Evolutionary conservation across 345 rosid genomes (phyloP).

Genomic region (Rhodomyrtus tomentosa): DNA sequence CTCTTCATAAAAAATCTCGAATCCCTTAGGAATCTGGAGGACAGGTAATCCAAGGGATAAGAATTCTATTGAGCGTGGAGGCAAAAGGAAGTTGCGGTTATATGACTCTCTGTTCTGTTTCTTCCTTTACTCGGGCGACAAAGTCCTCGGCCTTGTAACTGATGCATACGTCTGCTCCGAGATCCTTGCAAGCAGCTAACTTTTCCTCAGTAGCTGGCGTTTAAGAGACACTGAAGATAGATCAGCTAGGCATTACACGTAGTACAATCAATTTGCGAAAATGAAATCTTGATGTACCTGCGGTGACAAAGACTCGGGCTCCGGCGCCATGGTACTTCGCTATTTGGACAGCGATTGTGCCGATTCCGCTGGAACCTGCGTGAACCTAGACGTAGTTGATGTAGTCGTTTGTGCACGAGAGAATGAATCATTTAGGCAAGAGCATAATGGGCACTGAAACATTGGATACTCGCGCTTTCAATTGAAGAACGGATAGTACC

Average conservation of each 20-base stretch:
- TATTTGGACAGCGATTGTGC: slow-evolving; percentile 78
- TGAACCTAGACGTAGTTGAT: slow-evolving; percentile 34
- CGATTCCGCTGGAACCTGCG: slow-evolving; percentile 92
- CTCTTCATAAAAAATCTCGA: not conserved
- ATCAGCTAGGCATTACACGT: not conserved
- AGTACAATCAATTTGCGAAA: not conserved
- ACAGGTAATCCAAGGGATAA: not conserved
- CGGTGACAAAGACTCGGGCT: slow-evolving; percentile 63
- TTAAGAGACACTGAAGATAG: not conserved
- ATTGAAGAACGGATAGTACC: not conserved
- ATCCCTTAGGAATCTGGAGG: not conserved
- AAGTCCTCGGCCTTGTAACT: slow-evolving; percentile 90
- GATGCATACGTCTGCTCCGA: slow-evolving; percentile 83
- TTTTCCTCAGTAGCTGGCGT: slow-evolving; percentile 63
- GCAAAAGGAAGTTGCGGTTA: not conserved
- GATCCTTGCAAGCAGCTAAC: slow-evolving; percentile 68
- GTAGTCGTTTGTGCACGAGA: not conserved
- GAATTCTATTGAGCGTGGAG: not conserved
- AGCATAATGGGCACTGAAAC: not conserved
- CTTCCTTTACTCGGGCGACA: slow-evolving; percentile 63
- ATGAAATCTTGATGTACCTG: slow-evolving; percentile 32
- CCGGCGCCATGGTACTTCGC: slow-evolving; percentile 65
- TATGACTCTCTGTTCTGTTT: slow-evolving; percentile 66
- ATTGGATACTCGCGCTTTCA: not conserved
- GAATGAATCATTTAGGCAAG: not conserved